Evolutionary conservation across 352 stramenopile genomes (phyloP).

Genomic region (Phytophthora quininea): DNA sequence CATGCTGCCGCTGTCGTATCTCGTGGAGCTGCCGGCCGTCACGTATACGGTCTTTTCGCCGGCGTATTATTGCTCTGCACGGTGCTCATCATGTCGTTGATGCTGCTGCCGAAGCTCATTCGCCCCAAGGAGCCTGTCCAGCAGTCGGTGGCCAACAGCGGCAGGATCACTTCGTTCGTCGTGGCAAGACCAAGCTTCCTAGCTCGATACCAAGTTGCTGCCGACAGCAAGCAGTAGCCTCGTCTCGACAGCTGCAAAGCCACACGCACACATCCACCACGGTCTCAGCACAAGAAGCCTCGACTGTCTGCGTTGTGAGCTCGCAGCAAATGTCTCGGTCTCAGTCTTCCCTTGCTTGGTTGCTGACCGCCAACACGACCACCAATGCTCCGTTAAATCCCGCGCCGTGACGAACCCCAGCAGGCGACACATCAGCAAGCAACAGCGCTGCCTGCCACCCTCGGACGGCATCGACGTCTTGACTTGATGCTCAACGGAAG

Average conservation of each 20-base stretch:
- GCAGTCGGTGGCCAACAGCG: neutral
- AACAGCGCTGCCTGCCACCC: neutral
- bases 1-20: slow-evolving; percentile 46
- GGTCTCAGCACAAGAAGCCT: neutral
- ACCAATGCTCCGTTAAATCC: neutral
- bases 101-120: slow-evolving; percentile 38
- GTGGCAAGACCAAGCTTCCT: neutral
- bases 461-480: neutral
- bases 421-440: neutral
- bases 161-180: neutral
- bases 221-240: neutral
- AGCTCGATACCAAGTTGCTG: neutral
- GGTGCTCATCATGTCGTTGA: slow-evolving; percentile 28
- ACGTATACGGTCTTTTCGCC: slow-evolving; percentile 38
- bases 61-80: slow-evolving; percentile 31
- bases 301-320: neutral
- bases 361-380: neutral
- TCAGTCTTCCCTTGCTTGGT: neutral
- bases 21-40: slow-evolving; percentile 31
- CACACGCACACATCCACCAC: neutral
- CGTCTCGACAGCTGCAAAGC: neutral
- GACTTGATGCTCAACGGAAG: no score
- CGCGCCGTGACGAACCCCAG: neutral
- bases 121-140: slow-evolving; percentile 11
- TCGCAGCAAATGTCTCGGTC: neutral